Base-by-base conservation (phyloP, 2,329 filamentous ascomycete genomes). In the Trichoderma guizhouense region DNA sequence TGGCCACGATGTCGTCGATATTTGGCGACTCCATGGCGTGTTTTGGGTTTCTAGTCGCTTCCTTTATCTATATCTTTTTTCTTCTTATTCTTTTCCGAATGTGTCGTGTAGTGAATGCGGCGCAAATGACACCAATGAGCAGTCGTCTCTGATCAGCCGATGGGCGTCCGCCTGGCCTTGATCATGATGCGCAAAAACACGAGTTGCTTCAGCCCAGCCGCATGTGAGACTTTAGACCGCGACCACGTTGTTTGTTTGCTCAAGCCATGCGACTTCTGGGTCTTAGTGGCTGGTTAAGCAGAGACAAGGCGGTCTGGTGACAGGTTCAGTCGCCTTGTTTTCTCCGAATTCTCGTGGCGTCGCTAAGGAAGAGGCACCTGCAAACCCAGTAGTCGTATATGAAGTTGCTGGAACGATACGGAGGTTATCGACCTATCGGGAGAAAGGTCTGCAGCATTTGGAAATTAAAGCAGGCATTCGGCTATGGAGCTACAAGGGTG, bases 181-280 rank as follows among this genome's bases (percentile, higher is more conserved):
- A 34, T 71, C 69, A 71, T 66, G 69, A 34, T 36, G 51, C 61
- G 36, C 51, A 36, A 64, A 64, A 32, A 24, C 60, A 63, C 43
- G 24, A 43, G 69, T 34, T 15, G 15, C 24, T 63, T 58, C 66
- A 32, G 39, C 39, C 26, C 36, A 51, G 43, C 39, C 53, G 8
- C 70, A 68, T 68, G 70, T 72, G 70, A 68, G 63, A 62, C 57
- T 68, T 55, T 66, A 72, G 65, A 43, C 32, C 55, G 32, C 55
- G 62, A 36, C 51, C 34, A 39, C 65, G 53, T 43, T 68, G 62
- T 24, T 58, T 34, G 32, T 55, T 24, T 53, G 57, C 57, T 34
- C 30, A 21, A 32, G 69, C 60, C 61, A 71, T 71, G 61, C 51
- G 61, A 26, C 57, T 61, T 24, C 32, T 53, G 21, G n/a, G 57